phyloP scores from a whole-genome alignment of 140 eudicot genomes.

The Stevia rebaudiana region DNA sequence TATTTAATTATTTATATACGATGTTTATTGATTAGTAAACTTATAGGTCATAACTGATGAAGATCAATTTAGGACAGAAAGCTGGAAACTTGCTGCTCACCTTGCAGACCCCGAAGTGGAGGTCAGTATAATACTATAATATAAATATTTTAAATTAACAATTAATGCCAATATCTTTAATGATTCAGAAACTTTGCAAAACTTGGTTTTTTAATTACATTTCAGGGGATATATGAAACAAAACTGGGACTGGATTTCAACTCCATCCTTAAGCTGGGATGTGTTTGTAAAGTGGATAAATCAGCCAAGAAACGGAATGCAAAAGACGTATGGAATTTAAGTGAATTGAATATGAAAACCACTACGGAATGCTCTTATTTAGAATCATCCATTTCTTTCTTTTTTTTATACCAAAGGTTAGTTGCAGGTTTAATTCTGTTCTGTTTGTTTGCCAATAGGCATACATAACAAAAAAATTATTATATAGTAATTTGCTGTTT shows the following conservation, averaged over 20 bases:
- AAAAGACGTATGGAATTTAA: conserved; percentile 71
- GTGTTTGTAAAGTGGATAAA: conserved; percentile 95
- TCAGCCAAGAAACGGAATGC: conserved; percentile 65
- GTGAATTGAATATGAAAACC: conserved; percentile 89
- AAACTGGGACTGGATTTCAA: conserved; percentile 68
- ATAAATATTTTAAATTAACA: background rate
- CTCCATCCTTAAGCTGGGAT: conserved; percentile 81
- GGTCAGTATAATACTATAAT: conserved; percentile 50
- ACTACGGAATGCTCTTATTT: conserved; percentile 92
- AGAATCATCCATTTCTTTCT: conserved; percentile 62
- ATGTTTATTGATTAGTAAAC: conserved; percentile 2
- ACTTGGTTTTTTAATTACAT: conserved; percentile 1
- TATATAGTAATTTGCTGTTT: background rate
- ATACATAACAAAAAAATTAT: background rate
- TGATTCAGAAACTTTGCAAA: background rate
- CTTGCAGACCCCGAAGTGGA: conserved; percentile 99
- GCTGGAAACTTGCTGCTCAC: conserved; percentile 85
- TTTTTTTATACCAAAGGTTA: conserved; percentile 93
- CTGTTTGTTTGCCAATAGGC: background rate
- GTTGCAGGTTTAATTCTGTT: background rate
- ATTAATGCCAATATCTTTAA: background rate
- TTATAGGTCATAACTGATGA: conserved; percentile 75
- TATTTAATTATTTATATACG: no score
- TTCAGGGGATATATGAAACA: conserved; percentile 94
- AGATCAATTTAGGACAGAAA: conserved; percentile 73